A percentile compares a stretch with the other conserved stretches of the same genome.
Evolutionary conservation across 768 basidiomycete genomes (phyloP).

Genomic region (Mycena haematopus): DNA sequence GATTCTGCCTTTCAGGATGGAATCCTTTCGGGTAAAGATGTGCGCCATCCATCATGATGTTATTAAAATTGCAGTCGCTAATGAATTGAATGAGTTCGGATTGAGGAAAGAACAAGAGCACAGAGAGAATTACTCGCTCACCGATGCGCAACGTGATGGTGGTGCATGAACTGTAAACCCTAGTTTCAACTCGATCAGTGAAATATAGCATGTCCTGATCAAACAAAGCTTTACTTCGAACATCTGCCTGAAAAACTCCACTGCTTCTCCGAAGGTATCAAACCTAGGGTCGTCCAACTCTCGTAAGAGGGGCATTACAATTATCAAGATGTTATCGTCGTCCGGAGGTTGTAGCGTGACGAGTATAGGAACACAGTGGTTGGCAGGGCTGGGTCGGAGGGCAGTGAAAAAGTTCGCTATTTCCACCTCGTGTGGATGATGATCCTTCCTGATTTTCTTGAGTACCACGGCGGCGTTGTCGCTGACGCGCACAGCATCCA

Average conservation of each 20-base stretch:
- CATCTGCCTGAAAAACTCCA: slow-evolving; percentile 41
- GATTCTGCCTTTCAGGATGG: slow-evolving; percentile 32
- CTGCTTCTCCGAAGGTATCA: slow-evolving; percentile 42
- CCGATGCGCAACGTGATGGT: slow-evolving; percentile 38
- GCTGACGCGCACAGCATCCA: slow-evolving; percentile 38
- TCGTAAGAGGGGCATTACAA: slow-evolving; percentile 40
- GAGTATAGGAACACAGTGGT: slow-evolving; percentile 43
- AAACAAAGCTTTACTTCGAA: slow-evolving; percentile 35
- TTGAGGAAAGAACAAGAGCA: not conserved
- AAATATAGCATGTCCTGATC: not conserved
- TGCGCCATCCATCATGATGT: slow-evolving; percentile 45
- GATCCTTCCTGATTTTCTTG: not conserved
- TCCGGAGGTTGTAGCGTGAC: slow-evolving; percentile 32
- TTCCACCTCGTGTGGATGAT: slow-evolving; percentile 36
- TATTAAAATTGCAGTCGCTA: slow-evolving; percentile 36
- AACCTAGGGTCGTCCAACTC: slow-evolving; percentile 37
- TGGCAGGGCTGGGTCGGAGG: slow-evolving; percentile 33
- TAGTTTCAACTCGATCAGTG: slow-evolving; percentile 3
- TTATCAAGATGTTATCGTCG: slow-evolving; percentile 27
- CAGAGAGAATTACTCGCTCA: slow-evolving; percentile 3
- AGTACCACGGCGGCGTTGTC: slow-evolving; percentile 39
- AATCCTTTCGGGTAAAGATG: slow-evolving; percentile 35
- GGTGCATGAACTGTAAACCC: slow-evolving; percentile 42
- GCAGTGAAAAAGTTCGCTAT: slow-evolving; percentile 35
- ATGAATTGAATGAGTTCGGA: not conserved